These are phyloP conservation scores for Candida palmyrensis DNA, from an alignment of 805 yeast genomes.

Conservation along the genomic window DNA sequence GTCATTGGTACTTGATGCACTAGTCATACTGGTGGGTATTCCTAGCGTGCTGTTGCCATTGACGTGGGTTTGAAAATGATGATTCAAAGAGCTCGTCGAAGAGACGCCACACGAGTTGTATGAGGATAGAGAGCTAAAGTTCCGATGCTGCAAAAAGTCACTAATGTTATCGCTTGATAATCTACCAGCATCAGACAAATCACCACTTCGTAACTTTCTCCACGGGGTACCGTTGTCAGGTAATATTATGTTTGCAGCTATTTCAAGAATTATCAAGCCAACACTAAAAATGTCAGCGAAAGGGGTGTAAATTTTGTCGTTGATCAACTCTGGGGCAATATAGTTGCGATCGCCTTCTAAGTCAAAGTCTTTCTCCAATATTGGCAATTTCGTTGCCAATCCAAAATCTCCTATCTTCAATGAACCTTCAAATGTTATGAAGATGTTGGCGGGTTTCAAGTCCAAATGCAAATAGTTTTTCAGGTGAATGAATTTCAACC, in stretches of 20 bases:
- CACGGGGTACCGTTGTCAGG: conserved; percentile 97
- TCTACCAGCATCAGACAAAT: conserved; percentile 89
- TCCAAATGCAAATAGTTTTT: conserved; percentile 78
- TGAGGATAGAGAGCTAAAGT: conserved; percentile 29
- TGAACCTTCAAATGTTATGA: conserved; percentile 90
- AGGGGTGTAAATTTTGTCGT: conserved; percentile 75
- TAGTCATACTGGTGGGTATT: not conserved
- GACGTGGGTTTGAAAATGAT: conserved; percentile 4
- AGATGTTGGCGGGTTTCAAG: conserved; percentile 90
- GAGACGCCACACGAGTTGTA: conserved; percentile 17
- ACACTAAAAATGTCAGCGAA: conserved; percentile 95
- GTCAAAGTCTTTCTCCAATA: conserved; percentile 61
- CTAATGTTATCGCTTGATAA: conserved; percentile 50
- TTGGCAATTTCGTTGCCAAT: conserved; percentile 79
- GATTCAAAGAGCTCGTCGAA: conserved; percentile 5
- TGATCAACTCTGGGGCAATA: conserved; percentile 93
- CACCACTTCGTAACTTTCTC: conserved; percentile 95
- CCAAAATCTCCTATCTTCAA: conserved; percentile 97
- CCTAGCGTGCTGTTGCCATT: no score
- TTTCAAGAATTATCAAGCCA: conserved; percentile 89
- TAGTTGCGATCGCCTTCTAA: conserved; percentile 97
- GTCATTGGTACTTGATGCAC: conserved; percentile 1
- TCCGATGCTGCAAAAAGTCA: conserved; percentile 35
- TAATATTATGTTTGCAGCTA: conserved; percentile 89
- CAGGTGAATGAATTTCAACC: conserved; percentile 74